Conservation (phyloP, 2,329 filamentous ascomycete genomes). For the Graphiopsis chlorocephala region DNA sequence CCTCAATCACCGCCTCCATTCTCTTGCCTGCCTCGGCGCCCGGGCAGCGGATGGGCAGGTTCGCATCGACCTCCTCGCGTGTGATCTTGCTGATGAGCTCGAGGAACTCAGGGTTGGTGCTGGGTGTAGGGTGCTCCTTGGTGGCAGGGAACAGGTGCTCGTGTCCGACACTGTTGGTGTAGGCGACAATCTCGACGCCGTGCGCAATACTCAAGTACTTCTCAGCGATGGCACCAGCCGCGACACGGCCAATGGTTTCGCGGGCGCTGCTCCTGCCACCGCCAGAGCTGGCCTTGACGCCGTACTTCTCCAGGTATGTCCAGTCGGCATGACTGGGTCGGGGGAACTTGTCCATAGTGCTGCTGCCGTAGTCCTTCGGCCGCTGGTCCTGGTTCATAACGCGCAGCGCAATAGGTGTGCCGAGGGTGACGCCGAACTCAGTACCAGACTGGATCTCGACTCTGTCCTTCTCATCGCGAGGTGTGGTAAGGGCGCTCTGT, state of each 20-base stretch:
- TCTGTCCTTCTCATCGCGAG: slow-evolving; percentile 85
- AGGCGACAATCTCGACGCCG: slow-evolving; percentile 87
- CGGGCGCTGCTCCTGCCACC: slow-evolving; percentile 88
- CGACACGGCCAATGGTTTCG: slow-evolving; percentile 89
- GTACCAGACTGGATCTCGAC: slow-evolving; percentile 92
- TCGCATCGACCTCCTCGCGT: slow-evolving; percentile 74
- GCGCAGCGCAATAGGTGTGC: slow-evolving; percentile 83
- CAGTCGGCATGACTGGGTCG: slow-evolving; percentile 92
- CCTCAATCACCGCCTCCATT: slow-evolving; percentile 78
- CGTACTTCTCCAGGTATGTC: slow-evolving; percentile 97
- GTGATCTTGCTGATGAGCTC: slow-evolving; percentile 69
- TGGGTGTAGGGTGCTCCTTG: slow-evolving; percentile 62
- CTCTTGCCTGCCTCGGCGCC: slow-evolving; percentile 59
- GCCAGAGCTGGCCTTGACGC: slow-evolving; percentile 84
- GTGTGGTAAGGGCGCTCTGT: slow-evolving; percentile 86
- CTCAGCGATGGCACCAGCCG: slow-evolving; percentile 87
- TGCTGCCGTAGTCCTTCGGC: slow-evolving; percentile 84
- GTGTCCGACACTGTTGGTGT: slow-evolving; percentile 79
- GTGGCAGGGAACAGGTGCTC: slow-evolving; percentile 75
- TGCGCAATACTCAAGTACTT: slow-evolving; percentile 82
- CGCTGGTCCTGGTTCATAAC: slow-evolving; percentile 92
- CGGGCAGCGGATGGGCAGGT: slow-evolving; percentile 85
- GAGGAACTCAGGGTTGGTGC: slow-evolving; percentile 76
- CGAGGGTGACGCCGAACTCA: slow-evolving; percentile 84
- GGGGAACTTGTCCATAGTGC: slow-evolving; percentile 88